Evolutionary conservation across 257 asterid genomes (phyloP), one percentile per base, ranked within the genome.

Genomic region (Sherardia arvensis): DNA sequence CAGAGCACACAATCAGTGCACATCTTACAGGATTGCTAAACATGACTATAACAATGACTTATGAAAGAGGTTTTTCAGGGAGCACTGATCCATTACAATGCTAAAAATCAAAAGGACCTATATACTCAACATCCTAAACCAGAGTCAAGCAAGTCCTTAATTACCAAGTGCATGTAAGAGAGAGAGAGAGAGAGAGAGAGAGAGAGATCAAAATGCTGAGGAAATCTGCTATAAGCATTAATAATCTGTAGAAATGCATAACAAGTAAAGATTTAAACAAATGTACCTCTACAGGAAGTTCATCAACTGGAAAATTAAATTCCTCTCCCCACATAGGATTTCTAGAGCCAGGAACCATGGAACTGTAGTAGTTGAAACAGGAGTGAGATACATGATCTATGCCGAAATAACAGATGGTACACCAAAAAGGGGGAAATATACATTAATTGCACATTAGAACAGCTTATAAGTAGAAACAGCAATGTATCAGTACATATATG

Each of bases 261-360:
- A 38, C 25, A 63, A 18, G 25, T 3, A 12, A 5, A 32, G 22
- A 63, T 38, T 33, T 30, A 8, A 14, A 23, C 22, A 30, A 12
- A 21, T 38, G 66, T 76, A 92, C 99, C 97, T 85, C 77, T 18
- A 79, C 90, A 63, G 96, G 97, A 79, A 92, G 95, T 77, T 84
- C 84, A 26, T 87, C 94, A 58, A 84, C 90, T 60, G 85, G 77
- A 81, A 89, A 92, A 77, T 87, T 82, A 81, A 89, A 92, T 75
- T 87, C 96, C 79, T 92, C 99, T 69, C 86, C 90, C 99, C 99
- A 92, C 80, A 85, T 78, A 63, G 99, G 99, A 80, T 92, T 92
- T 85, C 97, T 84, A 68, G 99, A 87, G 74, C 95, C 88, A 73
- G 96, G 95, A 76, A 92, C 87, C 96, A 92, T 85, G 72, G 99